phyloP scores from a whole-genome alignment of 768 basidiomycete genomes.

The Mycena leptocephala region DNA sequence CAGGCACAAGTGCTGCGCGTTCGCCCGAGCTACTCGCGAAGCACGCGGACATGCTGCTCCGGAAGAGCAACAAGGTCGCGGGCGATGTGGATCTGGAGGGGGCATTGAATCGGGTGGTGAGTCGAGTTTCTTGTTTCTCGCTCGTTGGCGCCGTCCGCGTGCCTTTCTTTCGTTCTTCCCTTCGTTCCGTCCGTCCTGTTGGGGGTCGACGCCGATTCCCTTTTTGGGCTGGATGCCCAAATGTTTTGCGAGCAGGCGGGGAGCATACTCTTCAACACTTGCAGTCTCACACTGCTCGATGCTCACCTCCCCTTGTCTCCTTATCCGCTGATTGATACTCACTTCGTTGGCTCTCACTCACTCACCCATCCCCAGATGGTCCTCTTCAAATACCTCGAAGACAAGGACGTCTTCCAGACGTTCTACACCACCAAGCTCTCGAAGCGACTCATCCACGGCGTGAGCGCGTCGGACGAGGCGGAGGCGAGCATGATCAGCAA shows the following conservation, averaged over 20 bases:
- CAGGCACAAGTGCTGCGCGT: constrained; percentile 64
- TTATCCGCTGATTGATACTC: background rate
- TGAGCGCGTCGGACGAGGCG: constrained; percentile 95
- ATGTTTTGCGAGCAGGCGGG: too few species aligned
- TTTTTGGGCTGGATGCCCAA: too few species aligned
- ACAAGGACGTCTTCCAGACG: constrained; percentile 99
- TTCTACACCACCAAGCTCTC: constrained; percentile 97
- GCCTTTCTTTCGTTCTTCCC: background rate
- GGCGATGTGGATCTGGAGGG: constrained; percentile 94
- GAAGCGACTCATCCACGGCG: constrained; percentile 91
- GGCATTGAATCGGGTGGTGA: constrained; percentile 90
- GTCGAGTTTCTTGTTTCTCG: constrained; percentile 38
- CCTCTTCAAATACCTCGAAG: constrained; percentile 97
- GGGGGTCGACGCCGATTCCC: too few species aligned
- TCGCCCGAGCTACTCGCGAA: constrained; percentile 95
- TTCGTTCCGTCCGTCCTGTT: too few species aligned
- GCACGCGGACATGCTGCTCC: constrained; percentile 91
- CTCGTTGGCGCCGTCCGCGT: background rate
- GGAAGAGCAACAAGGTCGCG: constrained; percentile 96
- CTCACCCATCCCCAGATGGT: constrained; percentile 94
- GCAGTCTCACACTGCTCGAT: too few species aligned
- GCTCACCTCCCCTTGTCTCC: constrained; percentile 35
- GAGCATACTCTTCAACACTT: too few species aligned
- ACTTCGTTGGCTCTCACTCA: constrained; percentile 46
- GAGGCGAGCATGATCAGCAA: constrained; percentile 99